Evolutionary conservation across 108 stramenopile genomes (phyloP).

Genomic region (Skeletonema tropicum): DNA sequence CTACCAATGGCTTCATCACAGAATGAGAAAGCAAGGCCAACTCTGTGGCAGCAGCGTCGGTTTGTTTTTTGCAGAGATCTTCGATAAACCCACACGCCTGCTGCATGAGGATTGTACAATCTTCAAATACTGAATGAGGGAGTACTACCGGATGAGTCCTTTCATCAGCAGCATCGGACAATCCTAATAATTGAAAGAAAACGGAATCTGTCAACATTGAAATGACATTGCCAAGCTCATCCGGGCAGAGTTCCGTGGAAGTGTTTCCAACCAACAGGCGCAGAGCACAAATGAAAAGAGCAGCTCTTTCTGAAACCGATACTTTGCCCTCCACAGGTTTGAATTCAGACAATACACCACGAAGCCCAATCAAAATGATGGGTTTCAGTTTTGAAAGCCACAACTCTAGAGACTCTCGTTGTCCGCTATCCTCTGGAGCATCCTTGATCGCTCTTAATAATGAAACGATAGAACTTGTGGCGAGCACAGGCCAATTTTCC

Average conservation of each 20-base stretch:
- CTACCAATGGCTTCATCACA: slow-evolving; percentile 51
- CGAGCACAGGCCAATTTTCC: slow-evolving; percentile 57
- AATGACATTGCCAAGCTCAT: slow-evolving; percentile 25
- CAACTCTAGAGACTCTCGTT: slow-evolving; percentile 21
- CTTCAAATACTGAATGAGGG: not conserved
- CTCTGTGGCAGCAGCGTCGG: slow-evolving; percentile 10
- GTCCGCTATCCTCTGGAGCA: slow-evolving; percentile 16
- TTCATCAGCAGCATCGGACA: slow-evolving; percentile 3
- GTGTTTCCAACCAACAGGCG: slow-evolving; percentile 25
- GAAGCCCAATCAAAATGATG: slow-evolving; percentile 53
- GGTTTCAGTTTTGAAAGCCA: slow-evolving; percentile 63
- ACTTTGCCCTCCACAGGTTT: not conserved
- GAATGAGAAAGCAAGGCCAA: slow-evolving; percentile 39
- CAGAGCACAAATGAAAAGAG: slow-evolving; percentile 25
- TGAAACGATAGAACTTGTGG: slow-evolving; percentile 39
- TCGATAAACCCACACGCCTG: slow-evolving; percentile 46
- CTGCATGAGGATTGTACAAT: slow-evolving; percentile 13
- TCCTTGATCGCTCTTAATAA: slow-evolving; percentile 34
- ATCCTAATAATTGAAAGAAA: slow-evolving; percentile 5
- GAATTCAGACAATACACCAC: slow-evolving; percentile 18
- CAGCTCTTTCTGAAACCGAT: slow-evolving; percentile 16
- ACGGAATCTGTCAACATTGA: slow-evolving; percentile 30
- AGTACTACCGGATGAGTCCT: not conserved
- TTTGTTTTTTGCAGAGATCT: slow-evolving; percentile 23
- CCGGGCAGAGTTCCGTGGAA: slow-evolving; percentile 2